Conservation (phyloP, 2,329 filamentous ascomycete genomes). For the Colletotrichum navitas region DNA sequence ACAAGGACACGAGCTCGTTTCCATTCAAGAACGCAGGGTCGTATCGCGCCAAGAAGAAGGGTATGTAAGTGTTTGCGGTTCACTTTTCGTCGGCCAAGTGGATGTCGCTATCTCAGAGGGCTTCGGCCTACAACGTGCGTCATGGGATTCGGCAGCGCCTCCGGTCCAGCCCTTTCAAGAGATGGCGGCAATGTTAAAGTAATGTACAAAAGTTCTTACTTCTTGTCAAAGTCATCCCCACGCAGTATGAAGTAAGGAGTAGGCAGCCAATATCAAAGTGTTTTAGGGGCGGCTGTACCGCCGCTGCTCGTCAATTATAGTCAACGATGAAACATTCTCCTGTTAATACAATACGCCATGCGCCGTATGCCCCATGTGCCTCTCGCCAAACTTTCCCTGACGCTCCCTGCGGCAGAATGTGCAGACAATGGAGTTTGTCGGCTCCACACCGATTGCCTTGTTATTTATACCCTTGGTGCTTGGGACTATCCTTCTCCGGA, state of each 20-base stretch:
- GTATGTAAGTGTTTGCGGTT: slow-evolving; percentile 43
- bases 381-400: background rate
- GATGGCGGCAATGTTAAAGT: background rate
- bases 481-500: background rate
- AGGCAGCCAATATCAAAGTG: background rate
- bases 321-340: slow-evolving; percentile 2
- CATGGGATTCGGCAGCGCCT: background rate
- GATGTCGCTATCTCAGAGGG: background rate
- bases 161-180: background rate
- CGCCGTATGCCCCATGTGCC: slow-evolving; percentile 10
- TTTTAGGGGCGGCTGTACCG: background rate
- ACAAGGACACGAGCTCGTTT: slow-evolving; percentile 56
- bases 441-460: background rate
- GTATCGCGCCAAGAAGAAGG: slow-evolving; percentile 55
- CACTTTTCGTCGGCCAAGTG: background rate
- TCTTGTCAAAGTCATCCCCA: background rate
- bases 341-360: slow-evolving; percentile 24
- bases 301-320: slow-evolving; percentile 10
- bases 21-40: slow-evolving; percentile 55
- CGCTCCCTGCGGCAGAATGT: background rate
- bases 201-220: background rate
- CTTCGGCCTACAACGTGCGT: background rate
- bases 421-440: background rate
- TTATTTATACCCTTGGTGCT: background rate
- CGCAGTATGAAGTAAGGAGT: background rate